Base-by-base conservation (phyloP, 495 filamentous ascomycete genomes). In the Trichoderma asperelloides region DNA sequence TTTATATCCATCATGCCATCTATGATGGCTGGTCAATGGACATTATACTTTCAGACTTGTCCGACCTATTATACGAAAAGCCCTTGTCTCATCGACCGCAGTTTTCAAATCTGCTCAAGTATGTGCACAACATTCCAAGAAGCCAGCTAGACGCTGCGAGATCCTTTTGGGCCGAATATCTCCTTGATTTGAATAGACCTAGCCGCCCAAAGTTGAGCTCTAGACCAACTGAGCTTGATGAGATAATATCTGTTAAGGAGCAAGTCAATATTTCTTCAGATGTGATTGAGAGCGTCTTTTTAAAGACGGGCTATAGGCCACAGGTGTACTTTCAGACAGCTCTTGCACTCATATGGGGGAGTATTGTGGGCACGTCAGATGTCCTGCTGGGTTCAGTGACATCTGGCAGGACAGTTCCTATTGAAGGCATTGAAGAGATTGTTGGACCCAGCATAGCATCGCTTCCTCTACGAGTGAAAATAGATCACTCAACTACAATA, bases 21-120 rank as follows among this genome's bases (percentile, higher is more conserved):
- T 95, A 95, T 70, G 91, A 96, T 71, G 91, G 90, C 7, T 96
- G 91, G 91, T 91, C 89, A 6, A 81, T 90, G 71, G 91, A 94
- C 65, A 74, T 92, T 40, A 74, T 95, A 0, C 71, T 91, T 25
- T 76, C 79, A 3, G 90, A 94, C 71, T 78, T 96, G 2, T 73
- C 79, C 39, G 69, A 67, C 8, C 70, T 86, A 4, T 72, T 80
- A 64, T 69, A 51, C 30, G 74, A 74, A 13, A 41, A 69, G 1
- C 4, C 69, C 6, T 66, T 73, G 1, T n/a, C 63, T 0, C 2
- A 71, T 1, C 77, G 86, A 64, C 85, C 88, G 4, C 80, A 83
- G 64, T 91, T 84, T 69, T 67, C 78, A 0, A 68, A 77, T 1
- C 69, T 91, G 16, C 71, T 79, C 0, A 68, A n/a, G 78, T 78